Base-by-base conservation (phyloP, 805 yeast genomes). In the Hanseniaspora thailandica region DNA sequence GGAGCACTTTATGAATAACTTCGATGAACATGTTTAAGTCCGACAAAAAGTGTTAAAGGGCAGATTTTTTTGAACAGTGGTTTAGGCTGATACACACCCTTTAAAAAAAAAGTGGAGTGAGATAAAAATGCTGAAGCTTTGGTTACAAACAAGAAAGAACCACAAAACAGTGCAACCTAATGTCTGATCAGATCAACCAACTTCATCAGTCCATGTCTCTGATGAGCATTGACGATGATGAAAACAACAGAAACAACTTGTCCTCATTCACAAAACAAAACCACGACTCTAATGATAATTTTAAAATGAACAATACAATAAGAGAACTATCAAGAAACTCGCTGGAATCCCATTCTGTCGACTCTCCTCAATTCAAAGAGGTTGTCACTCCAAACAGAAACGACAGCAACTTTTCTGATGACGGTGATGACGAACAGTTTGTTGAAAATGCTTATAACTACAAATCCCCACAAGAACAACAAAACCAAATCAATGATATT, bases 161-260 rank as follows among this genome's bases (percentile, higher is more conserved):
- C 19, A 25, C 9, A 25, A 20, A 22, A 2, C 10, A 25, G 9
- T 7, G 2, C 5, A 13, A 13, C 4, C 22, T 4, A 4, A 50
- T 50, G 54, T 35, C 54, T 20, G 52, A 41, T 35, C 52, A 53
- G 12, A 17, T 53, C 5, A 53, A 53, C 30, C 43, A 41, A 15
- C 28, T 54, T 30, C 62, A 63, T n/a, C 67, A 66, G 39, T 61
- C 64, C 20, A 56, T 67, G 33, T 67, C 70, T 10, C 62, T 63
- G 45, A 64, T 67, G 68, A 66, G 64, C 50, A 64, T 67, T 8
- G 69, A 66, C 41, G 61, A 60, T 47, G 23, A 46, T 26, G 15
- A 19, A 7, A 30, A 26, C 52, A 26, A 28, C n/a, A 36, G 19
- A 26, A n/a, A 34, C 5, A 46, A 17, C 8, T 7, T n/a, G 1